Evolutionary conservation across 1,284 basidiomycete species (phyloP), one percentile per base, ranked within the genome.

Genomic region (Paramarasmius palmivorus): DNA sequence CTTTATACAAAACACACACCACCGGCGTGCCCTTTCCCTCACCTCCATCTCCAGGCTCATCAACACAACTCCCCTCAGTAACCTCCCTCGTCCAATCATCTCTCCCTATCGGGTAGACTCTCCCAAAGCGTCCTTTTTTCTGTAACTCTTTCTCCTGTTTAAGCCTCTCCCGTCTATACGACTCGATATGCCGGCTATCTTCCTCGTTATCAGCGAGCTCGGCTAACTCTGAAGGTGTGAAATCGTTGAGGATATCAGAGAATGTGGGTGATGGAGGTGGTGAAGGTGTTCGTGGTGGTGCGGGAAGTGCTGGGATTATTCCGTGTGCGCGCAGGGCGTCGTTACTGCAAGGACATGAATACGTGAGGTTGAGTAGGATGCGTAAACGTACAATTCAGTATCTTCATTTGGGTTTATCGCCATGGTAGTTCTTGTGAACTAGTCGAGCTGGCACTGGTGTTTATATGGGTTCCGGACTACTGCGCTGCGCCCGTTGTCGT

Each of bases 71-170:
- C 1, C 92, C 93, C 55, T 98, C 95, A 0, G 95, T 98, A 15
- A 99, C 92, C 65, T 98, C 93, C 49, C 90, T 78, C 32, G 92
- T 96, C 70, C 98, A 99, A 68, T 98, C 95, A 17, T 95, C 93
- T 59, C 96, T 77, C 26, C 86, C 85, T 57, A 99, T 96, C 2
- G 94, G 94, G 70, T 90, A 91, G 47, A 98, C 83, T 42, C 86
- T 74, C 19, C 96, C 95, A 66, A 95, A 98, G 52, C 87, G 82
- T 8, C 86, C 87, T 56, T 76, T 81, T 62, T 81, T 81, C 55
- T 82, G 75, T 54, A 84, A 81, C 26, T 73, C 74, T 51, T 78
- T 77, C 63, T 95, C 82, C 58, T 91, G 83, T 3, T 76, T 79
- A 42, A 95, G 65, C 29, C 90, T 80, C 64, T 88, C 82, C 59